A percentile compares a stretch with the other conserved stretches of the same genome.
phyloP scores from a whole-genome alignment of 495 filamentous ascomycete species.

The Entonaema liquescens region DNA sequence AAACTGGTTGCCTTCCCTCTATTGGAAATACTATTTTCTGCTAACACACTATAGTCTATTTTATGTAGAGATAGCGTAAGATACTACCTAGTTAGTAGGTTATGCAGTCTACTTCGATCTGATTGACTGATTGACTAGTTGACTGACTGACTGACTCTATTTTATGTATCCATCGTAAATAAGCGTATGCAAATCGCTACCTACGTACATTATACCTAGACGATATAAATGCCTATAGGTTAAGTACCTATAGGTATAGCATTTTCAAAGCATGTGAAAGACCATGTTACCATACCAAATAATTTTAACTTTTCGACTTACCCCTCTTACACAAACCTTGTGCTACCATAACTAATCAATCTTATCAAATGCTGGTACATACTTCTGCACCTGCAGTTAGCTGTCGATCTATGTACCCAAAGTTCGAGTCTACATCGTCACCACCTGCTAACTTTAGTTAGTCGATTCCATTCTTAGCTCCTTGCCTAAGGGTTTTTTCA shows the following conservation, averaged over 20 bases:
- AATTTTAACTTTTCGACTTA: too few species aligned
- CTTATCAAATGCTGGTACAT: constrained; percentile 31
- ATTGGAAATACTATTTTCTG: constrained; percentile 14
- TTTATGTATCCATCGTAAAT: neutral
- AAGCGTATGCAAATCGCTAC: neutral
- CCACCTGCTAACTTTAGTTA: constrained; percentile 34
- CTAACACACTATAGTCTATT: constrained; percentile 4
- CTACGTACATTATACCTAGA: neutral
- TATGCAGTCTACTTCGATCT: neutral
- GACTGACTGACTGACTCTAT: neutral
- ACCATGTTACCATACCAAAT: too few species aligned
- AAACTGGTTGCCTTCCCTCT: constrained; percentile 4
- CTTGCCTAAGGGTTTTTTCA: constrained; percentile 39
- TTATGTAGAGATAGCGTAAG: neutral
- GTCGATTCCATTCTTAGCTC: constrained; percentile 30
- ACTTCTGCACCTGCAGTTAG: constrained; percentile 7
- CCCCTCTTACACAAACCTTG: too few species aligned
- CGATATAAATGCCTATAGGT: neutral
- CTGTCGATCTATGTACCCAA: constrained; percentile 16
- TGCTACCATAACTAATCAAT: constrained; percentile 30
- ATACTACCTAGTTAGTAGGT: neutral
- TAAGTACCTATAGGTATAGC: neutral
- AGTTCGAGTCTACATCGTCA: constrained; percentile 15
- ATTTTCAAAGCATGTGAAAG: constrained; percentile 29
- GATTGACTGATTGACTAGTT: neutral